phyloP scores from a whole-genome alignment of 163 green algal genomes.

The Prototheca wickerhamii region DNA sequence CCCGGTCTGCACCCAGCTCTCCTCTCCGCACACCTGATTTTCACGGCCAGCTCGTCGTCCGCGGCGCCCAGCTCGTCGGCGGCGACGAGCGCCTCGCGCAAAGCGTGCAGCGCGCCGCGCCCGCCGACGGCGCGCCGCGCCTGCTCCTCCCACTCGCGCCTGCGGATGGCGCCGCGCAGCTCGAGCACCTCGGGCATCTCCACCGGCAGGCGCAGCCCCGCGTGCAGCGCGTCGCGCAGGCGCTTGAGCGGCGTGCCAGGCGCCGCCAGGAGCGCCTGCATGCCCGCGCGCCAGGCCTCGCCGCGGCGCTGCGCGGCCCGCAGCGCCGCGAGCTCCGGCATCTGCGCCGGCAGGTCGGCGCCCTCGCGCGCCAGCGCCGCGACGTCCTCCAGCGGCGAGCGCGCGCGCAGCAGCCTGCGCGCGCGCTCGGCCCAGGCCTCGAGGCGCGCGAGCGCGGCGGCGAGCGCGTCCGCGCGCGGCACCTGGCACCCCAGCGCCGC shows the following conservation, averaged over 20 bases:
- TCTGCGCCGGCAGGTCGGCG: slow-evolving; percentile 15
- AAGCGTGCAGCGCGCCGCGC: slow-evolving; percentile 8
- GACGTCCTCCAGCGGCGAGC: slow-evolving; percentile 11
- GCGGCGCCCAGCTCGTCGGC: slow-evolving; percentile 13
- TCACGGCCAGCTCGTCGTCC: slow-evolving; percentile 5
- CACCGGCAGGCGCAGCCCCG: slow-evolving; percentile 22
- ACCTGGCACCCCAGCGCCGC: neutral
- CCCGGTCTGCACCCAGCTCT: neutral
- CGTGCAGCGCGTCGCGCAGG: slow-evolving; percentile 22
- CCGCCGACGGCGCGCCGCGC: slow-evolving; percentile 12
- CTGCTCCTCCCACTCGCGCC: slow-evolving; percentile 41
- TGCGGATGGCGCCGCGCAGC: slow-evolving; percentile 23
- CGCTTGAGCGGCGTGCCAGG: slow-evolving; percentile 10
- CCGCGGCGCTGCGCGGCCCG: slow-evolving; percentile 1
- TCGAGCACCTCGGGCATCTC: slow-evolving; percentile 31
- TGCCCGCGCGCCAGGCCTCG: slow-evolving; percentile 10
- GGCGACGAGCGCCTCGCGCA: slow-evolving; percentile 17
- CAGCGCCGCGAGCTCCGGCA: slow-evolving; percentile 18
- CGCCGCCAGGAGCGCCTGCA: neutral
- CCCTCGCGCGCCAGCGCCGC: slow-evolving; percentile 24
- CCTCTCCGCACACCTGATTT: neutral
- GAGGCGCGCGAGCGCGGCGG: neutral
- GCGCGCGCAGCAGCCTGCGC: slow-evolving; percentile 4
- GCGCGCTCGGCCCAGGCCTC: slow-evolving; percentile 2
- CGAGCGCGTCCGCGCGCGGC: neutral